Conservation (phyloP, 208 protist species). For the Acanthamoeba rhysodes region DNA sequence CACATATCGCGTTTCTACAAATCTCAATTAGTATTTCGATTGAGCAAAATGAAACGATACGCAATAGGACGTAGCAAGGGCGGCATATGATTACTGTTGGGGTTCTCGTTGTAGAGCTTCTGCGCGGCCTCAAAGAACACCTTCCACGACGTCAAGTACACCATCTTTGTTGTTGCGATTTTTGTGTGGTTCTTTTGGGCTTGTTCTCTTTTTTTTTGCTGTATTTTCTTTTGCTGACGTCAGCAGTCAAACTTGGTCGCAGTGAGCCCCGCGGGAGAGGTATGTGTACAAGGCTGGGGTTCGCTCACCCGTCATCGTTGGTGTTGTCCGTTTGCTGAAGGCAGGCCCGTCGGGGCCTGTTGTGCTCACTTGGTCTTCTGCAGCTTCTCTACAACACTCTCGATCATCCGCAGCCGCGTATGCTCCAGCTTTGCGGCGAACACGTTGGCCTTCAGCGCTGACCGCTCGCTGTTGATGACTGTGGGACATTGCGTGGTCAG, state of each 20-base stretch:
- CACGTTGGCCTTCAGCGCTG: slow-evolving; percentile 63
- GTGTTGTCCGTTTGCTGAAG: too few species aligned
- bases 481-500: neutral
- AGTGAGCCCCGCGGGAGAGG: too few species aligned
- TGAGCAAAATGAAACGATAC: neutral
- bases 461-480: slow-evolving; percentile 70
- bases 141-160: slow-evolving; percentile 71
- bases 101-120: slow-evolving; percentile 73
- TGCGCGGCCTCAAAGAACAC: slow-evolving; percentile 65
- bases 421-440: slow-evolving; percentile 65
- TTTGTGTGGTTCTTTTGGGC: too few species aligned
- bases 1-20: slow-evolving; percentile 76
- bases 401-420: neutral
- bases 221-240: too few species aligned
- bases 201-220: too few species aligned
- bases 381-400: slow-evolving; percentile 3
- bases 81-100: neutral
- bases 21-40: neutral
- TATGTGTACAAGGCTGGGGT: too few species aligned
- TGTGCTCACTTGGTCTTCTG: slow-evolving; percentile 29
- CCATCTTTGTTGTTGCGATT: slow-evolving; percentile 13
- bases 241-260: too few species aligned
- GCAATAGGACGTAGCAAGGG: neutral
- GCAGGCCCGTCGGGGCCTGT: neutral
- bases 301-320: too few species aligned